phyloP scores from a whole-genome alignment of 129 eudicot species.

The Centrapalus pauciflorus region DNA sequence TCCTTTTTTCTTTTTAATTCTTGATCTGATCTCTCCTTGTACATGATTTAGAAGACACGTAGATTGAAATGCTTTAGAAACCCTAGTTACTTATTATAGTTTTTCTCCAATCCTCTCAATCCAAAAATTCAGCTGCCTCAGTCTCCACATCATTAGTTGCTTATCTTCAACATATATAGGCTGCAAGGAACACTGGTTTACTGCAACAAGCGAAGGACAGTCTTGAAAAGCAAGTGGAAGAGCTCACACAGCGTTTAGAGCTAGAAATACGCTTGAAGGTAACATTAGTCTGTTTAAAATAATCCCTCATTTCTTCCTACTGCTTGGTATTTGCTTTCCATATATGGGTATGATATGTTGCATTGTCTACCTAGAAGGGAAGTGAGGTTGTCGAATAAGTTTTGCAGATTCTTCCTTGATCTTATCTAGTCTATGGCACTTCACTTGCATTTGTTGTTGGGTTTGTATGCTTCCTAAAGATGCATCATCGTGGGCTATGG shows the following conservation, averaged over 20 bases:
- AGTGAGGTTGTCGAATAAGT: background rate
- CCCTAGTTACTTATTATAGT: constrained; percentile 6
- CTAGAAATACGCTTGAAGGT: constrained; percentile 78
- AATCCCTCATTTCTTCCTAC: background rate
- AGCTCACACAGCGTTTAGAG: constrained; percentile 76
- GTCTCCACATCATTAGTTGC: background rate
- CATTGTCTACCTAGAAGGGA: background rate
- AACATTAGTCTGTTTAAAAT: constrained; percentile 22
- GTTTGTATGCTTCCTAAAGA: background rate
- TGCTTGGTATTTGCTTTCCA: constrained; percentile 15
- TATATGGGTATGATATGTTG: constrained; percentile 7
- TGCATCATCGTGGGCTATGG: background rate
- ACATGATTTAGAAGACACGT: constrained; percentile 1
- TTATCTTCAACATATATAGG: constrained; percentile 42
- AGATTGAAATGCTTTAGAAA: background rate
- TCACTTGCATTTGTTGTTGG: background rate
- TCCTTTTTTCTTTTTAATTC: background rate
- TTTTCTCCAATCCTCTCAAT: background rate
- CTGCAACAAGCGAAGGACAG: constrained; percentile 79
- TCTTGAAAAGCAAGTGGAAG: constrained; percentile 83
- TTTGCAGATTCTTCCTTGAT: background rate
- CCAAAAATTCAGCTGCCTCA: background rate
- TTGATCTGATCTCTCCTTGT: background rate
- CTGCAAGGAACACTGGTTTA: constrained; percentile 75
- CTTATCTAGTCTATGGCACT: background rate